Conservation (phyloP, 495 filamentous ascomycete genomes). For the Lasiosphaeria miniovina region DNA sequence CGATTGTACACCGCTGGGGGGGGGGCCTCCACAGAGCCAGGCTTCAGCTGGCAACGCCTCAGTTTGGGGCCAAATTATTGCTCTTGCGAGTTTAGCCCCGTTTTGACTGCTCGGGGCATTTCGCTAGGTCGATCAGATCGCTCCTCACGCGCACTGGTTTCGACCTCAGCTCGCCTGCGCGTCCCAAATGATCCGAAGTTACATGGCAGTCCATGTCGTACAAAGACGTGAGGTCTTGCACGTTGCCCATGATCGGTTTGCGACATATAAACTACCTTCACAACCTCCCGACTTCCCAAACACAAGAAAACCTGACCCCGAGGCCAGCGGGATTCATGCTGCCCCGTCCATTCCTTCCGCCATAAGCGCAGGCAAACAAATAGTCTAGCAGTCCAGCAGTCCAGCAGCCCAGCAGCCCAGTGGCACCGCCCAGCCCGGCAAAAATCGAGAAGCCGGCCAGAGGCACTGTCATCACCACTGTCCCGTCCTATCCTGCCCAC, state of each 20-base stretch:
- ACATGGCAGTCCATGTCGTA: constrained; percentile 15
- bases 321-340: constrained; percentile 9
- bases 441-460: not conserved
- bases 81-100: constrained; percentile 7
- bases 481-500: not conserved
- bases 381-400: not conserved
- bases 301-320: not conserved
- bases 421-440: not conserved
- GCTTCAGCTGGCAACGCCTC: constrained; percentile 1
- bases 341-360: constrained; percentile 9
- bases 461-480: not conserved
- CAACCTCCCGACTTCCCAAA: constrained; percentile 13
- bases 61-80: constrained; percentile 12
- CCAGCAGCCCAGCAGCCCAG: not conserved
- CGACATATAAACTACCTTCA: constrained; percentile 14
- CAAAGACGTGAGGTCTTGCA: constrained; percentile 3
- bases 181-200: constrained; percentile 9
- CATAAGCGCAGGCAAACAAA: not conserved
- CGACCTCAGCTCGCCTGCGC: constrained; percentile 8
- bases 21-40: constrained; percentile 8
- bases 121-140: constrained; percentile 13
- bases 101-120: not conserved
- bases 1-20: constrained; percentile 5
- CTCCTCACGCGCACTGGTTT: constrained; percentile 1
- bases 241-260: constrained; percentile 1